Conservation (phyloP, 2,329 filamentous ascomycete species). For the Leptosphaerulina australis region DNA sequence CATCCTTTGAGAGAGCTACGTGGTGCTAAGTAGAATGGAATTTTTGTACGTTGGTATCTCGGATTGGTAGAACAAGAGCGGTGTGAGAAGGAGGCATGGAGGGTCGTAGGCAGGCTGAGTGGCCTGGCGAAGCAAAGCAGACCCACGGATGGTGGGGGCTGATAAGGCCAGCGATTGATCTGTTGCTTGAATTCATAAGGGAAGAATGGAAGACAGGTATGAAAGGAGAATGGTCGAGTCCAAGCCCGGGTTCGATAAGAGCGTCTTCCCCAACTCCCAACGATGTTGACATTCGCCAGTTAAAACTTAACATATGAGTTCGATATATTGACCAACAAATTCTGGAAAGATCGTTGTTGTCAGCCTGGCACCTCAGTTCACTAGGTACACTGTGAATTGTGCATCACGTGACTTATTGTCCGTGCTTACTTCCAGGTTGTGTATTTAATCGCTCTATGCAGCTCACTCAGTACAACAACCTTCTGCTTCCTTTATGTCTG, state of each 20-base stretch:
- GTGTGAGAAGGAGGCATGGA: neutral
- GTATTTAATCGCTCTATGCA: too few relatives aligned
- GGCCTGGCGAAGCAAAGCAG: neutral
- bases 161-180: neutral
- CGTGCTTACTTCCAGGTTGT: too few relatives aligned
- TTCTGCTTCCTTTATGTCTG: too few relatives aligned
- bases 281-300: too few relatives aligned
- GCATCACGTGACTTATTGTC: too few relatives aligned
- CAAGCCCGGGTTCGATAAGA: neutral
- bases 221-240: slow-evolving; percentile 1
- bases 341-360: too few relatives aligned
- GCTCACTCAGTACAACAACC: too few relatives aligned
- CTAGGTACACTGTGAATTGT: too few relatives aligned
- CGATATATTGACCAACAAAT: too few relatives aligned
- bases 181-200: neutral
- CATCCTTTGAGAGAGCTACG: too few relatives aligned
- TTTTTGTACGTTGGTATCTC: slow-evolving; percentile 21
- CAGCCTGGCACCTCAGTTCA: too few relatives aligned
- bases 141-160: neutral
- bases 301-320: too few relatives aligned
- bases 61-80: slow-evolving; percentile 10
- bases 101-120: neutral
- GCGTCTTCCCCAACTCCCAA: neutral
- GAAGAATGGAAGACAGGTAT: neutral
- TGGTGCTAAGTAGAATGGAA: neutral